A percentile compares a stretch with the other conserved stretches of the same genome.
Conservation (phyloP, 208 protist species). For the Acanthamoeba healyi region DNA sequence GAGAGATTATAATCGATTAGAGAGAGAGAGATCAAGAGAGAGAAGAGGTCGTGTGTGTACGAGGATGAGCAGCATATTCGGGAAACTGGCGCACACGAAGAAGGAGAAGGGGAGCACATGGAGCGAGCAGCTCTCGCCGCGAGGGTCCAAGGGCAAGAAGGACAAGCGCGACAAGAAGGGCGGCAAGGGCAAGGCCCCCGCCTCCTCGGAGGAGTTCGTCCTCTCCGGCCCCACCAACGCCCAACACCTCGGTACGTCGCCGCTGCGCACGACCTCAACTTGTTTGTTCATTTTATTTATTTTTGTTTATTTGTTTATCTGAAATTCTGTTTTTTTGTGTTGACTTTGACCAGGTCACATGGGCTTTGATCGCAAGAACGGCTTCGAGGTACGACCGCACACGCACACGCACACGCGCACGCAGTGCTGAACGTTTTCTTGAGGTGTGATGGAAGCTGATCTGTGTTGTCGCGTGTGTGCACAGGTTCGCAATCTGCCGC, state of each 20-base stretch:
- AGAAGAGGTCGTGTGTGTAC: too few species aligned
- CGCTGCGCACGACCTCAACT: neutral
- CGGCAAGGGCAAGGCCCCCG: too few species aligned
- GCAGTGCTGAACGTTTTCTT: too few species aligned
- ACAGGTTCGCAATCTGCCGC: slow-evolving; percentile 14
- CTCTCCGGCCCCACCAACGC: slow-evolving; percentile 24
- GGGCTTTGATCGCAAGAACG: slow-evolving; percentile 50
- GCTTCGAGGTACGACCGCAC: neutral
- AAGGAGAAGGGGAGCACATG: neutral
- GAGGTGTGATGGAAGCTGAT: neutral
- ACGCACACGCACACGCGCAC: neutral
- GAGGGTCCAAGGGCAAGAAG: slow-evolving; percentile 6
- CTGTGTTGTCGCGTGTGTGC: neutral
- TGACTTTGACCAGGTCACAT: neutral
- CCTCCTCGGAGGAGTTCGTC: slow-evolving; percentile 23
- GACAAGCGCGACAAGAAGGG: neutral
- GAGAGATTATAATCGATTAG: too few species aligned
- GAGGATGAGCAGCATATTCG: neutral
- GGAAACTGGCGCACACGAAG: neutral
- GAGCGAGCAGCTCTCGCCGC: neutral
- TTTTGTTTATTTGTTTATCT: neutral
- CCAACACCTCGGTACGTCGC: slow-evolving; percentile 10
- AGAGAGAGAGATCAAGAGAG: neutral
- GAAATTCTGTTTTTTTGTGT: neutral
- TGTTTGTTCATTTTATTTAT: neutral